These are phyloP conservation scores for Pseudogymnoascus sp. DNA, from an alignment of 2,329 filamentous ascomycete genomes.

Conservation along the genomic window DNA sequence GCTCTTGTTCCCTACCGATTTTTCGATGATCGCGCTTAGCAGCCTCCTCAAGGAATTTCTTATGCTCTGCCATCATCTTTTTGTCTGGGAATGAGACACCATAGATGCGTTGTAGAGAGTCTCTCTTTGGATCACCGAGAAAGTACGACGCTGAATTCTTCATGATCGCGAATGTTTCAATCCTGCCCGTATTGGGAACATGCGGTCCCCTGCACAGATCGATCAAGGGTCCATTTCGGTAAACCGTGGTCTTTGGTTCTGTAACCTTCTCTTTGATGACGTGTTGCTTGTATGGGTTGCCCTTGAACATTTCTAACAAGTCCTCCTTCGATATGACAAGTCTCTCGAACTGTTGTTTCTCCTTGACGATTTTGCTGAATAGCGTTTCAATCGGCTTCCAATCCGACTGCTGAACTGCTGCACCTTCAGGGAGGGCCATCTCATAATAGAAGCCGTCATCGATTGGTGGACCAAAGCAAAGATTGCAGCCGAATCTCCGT, in stretches of 20 bases:
- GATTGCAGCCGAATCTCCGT: conserved; percentile 79
- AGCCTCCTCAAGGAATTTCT: conserved; percentile 95
- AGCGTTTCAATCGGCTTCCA: conserved; percentile 79
- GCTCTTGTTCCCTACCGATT: conserved; percentile 90
- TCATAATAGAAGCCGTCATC: conserved; percentile 96
- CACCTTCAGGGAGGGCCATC: conserved; percentile 73
- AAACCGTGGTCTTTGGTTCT: conserved; percentile 86
- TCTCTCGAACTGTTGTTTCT: conserved; percentile 92
- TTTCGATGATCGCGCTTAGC: conserved; percentile 93
- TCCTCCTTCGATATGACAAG: conserved; percentile 85
- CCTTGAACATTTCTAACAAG: conserved; percentile 89
- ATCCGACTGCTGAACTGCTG: conserved; percentile 65
- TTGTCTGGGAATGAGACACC: conserved; percentile 96
- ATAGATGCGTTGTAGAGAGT: conserved; percentile 93
- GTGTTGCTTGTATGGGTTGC: conserved; percentile 98
- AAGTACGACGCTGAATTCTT: conserved; percentile 77
- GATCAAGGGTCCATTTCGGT: conserved; percentile 83
- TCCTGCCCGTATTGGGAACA: conserved; percentile 84
- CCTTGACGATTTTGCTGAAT: conserved; percentile 80
- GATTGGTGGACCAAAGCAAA: conserved; percentile 90
- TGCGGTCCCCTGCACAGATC: conserved; percentile 94
- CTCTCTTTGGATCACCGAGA: conserved; percentile 86
- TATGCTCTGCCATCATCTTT: conserved; percentile 86
- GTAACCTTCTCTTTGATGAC: conserved; percentile 91
- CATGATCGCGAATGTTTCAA: conserved; percentile 92